Percentiles rank a stretch among this genome's conserved stretches.
phyloP scores from a whole-genome alignment of 140 eudicot genomes.

The Erigeron philadelphicus region DNA sequence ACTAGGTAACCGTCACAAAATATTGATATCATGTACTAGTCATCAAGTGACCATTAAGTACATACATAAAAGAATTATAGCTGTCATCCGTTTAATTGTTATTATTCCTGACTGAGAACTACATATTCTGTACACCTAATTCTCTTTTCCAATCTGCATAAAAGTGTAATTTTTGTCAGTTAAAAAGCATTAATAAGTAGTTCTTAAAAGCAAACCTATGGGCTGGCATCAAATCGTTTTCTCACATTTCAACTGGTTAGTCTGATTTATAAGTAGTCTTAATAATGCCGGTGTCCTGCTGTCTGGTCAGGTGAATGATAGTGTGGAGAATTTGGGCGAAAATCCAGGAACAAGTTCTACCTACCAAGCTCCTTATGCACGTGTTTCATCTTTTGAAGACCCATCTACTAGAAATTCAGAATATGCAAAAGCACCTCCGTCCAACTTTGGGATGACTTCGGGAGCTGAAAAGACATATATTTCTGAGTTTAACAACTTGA shows the following conservation, averaged over 20 bases:
- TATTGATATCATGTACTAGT: background rate
- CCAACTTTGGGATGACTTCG: constrained; percentile 28
- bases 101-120: background rate
- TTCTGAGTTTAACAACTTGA: constrained; percentile 38
- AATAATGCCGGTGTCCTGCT: background rate
- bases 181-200: background rate
- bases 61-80: background rate
- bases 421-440: constrained; percentile 49
- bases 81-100: background rate
- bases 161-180: background rate
- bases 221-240: background rate
- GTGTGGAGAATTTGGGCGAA: constrained; percentile 22
- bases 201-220: background rate
- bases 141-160: background rate
- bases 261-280: background rate
- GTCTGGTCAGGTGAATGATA: constrained; percentile 35
- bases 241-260: background rate
- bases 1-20: background rate
- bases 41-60: background rate
- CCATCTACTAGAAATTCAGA: constrained; percentile 52
- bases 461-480: constrained; percentile 36
- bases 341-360: constrained; percentile 32
- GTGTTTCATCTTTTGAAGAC: constrained; percentile 64
- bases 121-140: background rate
- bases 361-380: constrained; percentile 61